Evolutionary conservation across 2,329 filamentous ascomycete genomes (phyloP).

Genomic region (Neodidymelliopsis sp.): DNA sequence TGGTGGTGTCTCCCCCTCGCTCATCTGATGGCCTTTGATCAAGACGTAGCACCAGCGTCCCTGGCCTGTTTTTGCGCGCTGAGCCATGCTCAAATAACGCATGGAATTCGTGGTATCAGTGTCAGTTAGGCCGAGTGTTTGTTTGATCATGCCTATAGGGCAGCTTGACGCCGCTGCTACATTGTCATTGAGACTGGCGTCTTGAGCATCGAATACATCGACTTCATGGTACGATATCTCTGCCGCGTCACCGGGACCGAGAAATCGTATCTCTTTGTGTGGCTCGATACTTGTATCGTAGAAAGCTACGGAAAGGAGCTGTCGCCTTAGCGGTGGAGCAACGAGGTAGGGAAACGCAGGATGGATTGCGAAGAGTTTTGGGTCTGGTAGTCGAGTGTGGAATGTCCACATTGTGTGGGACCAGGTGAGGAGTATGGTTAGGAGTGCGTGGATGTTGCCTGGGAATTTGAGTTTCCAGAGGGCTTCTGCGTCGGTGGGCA

Average conservation of each 20-base stretch:
- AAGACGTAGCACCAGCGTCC: conserved; percentile 28
- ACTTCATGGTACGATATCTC: conserved; percentile 31
- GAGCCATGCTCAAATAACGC: background rate
- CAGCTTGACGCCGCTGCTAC: background rate
- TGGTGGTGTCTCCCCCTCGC: background rate
- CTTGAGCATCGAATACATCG: conserved; percentile 24
- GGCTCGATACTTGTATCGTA: conserved; percentile 27
- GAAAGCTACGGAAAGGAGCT: conserved; percentile 28
- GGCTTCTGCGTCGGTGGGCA: conserved; percentile 4
- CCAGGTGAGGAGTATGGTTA: conserved; percentile 30
- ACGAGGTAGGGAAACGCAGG: conserved; percentile 26
- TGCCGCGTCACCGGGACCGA: conserved; percentile 27
- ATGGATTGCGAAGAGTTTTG: conserved; percentile 22
- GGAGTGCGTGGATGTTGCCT: conserved; percentile 25
- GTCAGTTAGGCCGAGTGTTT: background rate
- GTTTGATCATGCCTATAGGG: conserved; percentile 1
- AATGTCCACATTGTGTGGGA: conserved; percentile 23
- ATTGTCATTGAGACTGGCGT: background rate
- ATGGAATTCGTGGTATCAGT: background rate
- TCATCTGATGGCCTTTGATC: conserved; percentile 6
- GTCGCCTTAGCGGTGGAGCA: conserved; percentile 17
- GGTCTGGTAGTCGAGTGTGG: conserved; percentile 14
- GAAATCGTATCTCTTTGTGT: conserved; percentile 27
- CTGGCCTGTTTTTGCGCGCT: conserved; percentile 18
- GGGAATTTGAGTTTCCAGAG: conserved; percentile 20